Evolutionary conservation across 345 rosid species (phyloP).

Genomic region (Cochlearia excelsa): DNA sequence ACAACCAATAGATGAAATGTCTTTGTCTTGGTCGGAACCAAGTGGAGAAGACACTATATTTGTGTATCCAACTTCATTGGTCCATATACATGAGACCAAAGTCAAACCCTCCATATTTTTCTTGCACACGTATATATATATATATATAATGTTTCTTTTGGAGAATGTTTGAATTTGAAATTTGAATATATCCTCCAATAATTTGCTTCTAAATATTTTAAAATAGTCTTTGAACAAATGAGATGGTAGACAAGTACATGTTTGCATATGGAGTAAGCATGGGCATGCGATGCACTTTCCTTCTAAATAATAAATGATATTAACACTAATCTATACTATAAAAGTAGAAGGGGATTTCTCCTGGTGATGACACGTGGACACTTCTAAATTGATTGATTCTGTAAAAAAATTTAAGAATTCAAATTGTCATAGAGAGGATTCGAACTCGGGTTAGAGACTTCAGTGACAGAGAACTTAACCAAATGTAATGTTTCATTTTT

Average conservation of each 20-base stretch:
- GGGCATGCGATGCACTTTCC: slow-evolving; percentile 21
- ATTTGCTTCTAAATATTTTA: too few relatives aligned
- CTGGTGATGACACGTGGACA: too few relatives aligned
- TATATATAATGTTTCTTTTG: slow-evolving; percentile 1
- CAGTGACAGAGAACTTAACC: too few relatives aligned
- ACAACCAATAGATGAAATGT: slow-evolving; percentile 35
- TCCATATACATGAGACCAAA: slow-evolving; percentile 20
- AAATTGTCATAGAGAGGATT: too few relatives aligned
- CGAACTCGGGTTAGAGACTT: too few relatives aligned
- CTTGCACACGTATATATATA: neutral
- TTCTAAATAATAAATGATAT: neutral
- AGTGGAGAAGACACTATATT: slow-evolving; percentile 37
- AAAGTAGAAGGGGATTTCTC: too few relatives aligned
- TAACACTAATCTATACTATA: too few relatives aligned
- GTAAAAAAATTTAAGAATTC: too few relatives aligned
- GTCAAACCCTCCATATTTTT: slow-evolving; percentile 32
- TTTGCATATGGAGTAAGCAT: slow-evolving; percentile 26
- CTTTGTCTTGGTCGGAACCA: slow-evolving; percentile 31
- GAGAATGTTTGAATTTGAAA: neutral
- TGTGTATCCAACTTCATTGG: slow-evolving; percentile 26
- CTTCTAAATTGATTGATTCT: too few relatives aligned
- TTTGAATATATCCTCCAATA: neutral
- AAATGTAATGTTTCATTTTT: too few relatives aligned
- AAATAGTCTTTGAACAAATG: slow-evolving; percentile 9
- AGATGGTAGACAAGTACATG: slow-evolving; percentile 28